These are phyloP conservation scores for Pilasporangium apinafurcum DNA, from an alignment of 352 stramenopile species.

Conservation along the genomic window DNA sequence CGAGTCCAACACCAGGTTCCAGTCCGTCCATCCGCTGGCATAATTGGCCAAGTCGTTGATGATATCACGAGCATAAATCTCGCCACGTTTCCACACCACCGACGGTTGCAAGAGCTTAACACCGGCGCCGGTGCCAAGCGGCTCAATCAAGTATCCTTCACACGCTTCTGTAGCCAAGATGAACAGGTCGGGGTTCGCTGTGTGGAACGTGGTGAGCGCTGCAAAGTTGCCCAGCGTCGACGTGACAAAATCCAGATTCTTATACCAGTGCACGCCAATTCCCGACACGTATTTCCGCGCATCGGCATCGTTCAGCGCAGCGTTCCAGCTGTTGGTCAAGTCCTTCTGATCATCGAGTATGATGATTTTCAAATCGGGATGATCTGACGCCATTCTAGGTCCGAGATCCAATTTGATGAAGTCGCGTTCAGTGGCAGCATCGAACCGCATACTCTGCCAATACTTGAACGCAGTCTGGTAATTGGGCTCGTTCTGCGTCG, in stretches of 20 bases:
- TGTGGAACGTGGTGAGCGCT: conserved; percentile 41
- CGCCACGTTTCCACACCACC: conserved; percentile 53
- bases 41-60: conserved; percentile 81
- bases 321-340: conserved; percentile 32
- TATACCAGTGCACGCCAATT: conserved; percentile 87
- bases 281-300: conserved; percentile 70
- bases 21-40: conserved; percentile 80
- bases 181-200: conserved; percentile 61
- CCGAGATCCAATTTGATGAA: conserved; percentile 81
- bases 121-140: conserved; percentile 36
- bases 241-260: conserved; percentile 46
- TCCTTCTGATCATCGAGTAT: conserved; percentile 82
- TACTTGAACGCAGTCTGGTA: conserved; percentile 21
- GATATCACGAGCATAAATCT: conserved; percentile 84
- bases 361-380: conserved; percentile 81
- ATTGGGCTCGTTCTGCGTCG: conserved; percentile 82
- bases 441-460: conserved; percentile 58
- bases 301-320: conserved; percentile 37
- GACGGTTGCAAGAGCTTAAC: conserved; percentile 34
- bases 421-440: conserved; percentile 27
- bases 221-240: conserved; percentile 39
- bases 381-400: conserved; percentile 46
- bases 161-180: conserved; percentile 84
- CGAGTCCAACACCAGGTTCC: conserved; percentile 82
- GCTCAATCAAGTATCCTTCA: conserved; percentile 44